phyloP scores from a whole-genome alignment of 164 flowering plant genomes.

The Brasenia schreberi region DNA sequence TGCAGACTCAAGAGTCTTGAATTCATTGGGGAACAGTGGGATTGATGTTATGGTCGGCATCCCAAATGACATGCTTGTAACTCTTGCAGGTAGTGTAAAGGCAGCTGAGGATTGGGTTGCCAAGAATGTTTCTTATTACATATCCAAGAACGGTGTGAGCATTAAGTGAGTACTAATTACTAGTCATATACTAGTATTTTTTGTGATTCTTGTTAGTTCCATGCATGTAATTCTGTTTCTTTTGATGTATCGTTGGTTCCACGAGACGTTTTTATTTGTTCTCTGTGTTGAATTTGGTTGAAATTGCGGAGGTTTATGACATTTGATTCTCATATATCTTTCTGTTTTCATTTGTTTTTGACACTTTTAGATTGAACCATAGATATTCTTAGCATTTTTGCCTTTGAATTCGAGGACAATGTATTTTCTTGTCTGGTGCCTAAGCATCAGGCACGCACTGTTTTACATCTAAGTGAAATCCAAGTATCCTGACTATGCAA shows the following conservation, averaged over 20 bases:
- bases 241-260: too few relatives aligned
- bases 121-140: slow-evolving; percentile 59
- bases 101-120: slow-evolving; percentile 92
- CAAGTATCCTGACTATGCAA: too few relatives aligned
- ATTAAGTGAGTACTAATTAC: slow-evolving; percentile 35
- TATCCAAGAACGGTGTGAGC: slow-evolving; percentile 33
- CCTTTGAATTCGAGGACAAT: too few relatives aligned
- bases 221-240: not conserved
- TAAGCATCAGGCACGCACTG: too few relatives aligned
- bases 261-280: not conserved
- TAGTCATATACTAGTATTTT: not conserved
- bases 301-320: not conserved
- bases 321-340: not conserved
- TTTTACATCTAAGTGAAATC: too few relatives aligned
- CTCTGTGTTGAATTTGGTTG: not conserved
- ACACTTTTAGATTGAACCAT: too few relatives aligned
- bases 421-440: too few relatives aligned
- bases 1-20: slow-evolving; percentile 49
- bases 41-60: slow-evolving; percentile 97
- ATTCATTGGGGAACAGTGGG: slow-evolving; percentile 38
- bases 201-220: not conserved
- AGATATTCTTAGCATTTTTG: too few relatives aligned
- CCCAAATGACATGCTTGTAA: slow-evolving; percentile 74
- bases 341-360: too few relatives aligned
- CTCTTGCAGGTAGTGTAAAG: slow-evolving; percentile 47